A percentile compares a stretch with the other conserved stretches of the same genome.
Evolutionary conservation across 2,329 filamentous ascomycete species (phyloP).

Genomic region (Hirsutella rhossiliensis): DNA sequence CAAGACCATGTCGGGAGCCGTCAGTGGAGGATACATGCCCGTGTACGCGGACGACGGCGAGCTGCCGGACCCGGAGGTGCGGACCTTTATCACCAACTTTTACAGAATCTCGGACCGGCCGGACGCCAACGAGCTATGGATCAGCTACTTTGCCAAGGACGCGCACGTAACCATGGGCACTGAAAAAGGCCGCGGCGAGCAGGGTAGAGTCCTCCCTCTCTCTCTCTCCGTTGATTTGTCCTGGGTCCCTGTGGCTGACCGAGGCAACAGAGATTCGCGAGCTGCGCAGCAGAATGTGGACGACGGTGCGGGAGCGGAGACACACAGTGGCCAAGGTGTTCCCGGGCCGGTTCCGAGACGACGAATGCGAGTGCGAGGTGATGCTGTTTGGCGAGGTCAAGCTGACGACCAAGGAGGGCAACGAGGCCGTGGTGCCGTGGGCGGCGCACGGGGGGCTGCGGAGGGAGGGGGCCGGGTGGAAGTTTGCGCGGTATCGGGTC

Average conservation of each 20-base stretch:
- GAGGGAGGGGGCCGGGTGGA: conserved; percentile 17
- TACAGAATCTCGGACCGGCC: conserved; percentile 30
- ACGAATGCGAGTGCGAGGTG: conserved; percentile 16
- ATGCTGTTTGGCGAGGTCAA: conserved; percentile 20
- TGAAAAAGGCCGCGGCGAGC: conserved; percentile 21
- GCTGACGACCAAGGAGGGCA: conserved; percentile 14
- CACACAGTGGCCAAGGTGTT: conserved; percentile 31
- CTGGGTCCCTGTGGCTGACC: no score
- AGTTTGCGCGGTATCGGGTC: conserved; percentile 19
- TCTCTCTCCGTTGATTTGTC: no score
- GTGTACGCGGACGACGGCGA: conserved; percentile 17
- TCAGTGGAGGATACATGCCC: conserved; percentile 16
- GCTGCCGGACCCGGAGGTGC: conserved; percentile 18
- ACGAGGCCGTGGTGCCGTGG: conserved; percentile 15
- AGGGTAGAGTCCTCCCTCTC: conserved; percentile 12
- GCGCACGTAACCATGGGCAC: conserved; percentile 30
- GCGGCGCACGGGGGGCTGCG: conserved; percentile 18
- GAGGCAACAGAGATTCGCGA: conserved; percentile 24
- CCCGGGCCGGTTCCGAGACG: conserved; percentile 21
- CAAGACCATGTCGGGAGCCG: conserved; percentile 8
- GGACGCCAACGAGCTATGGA: conserved; percentile 30
- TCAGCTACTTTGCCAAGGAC: conserved; percentile 26
- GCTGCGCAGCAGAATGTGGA: conserved; percentile 31
- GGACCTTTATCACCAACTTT: conserved; percentile 29
- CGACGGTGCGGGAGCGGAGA: conserved; percentile 22